phyloP scores from a whole-genome alignment of 768 basidiomycete genomes.

The Naganishia randhawae region DNA sequence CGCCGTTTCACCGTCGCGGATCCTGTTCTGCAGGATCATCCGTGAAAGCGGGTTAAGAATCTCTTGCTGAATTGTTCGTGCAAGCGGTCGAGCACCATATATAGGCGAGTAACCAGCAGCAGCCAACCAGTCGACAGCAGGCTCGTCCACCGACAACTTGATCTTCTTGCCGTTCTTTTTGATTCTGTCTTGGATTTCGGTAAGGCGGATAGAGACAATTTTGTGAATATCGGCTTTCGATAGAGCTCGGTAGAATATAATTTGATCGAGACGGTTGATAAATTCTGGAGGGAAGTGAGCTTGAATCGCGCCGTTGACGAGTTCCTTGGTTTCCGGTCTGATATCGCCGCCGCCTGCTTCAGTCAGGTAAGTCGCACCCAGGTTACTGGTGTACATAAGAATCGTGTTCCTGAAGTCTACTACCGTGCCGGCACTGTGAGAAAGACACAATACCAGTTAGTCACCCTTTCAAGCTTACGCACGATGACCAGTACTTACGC shows the following conservation, averaged over 20 bases:
- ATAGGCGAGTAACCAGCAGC: conserved; percentile 44
- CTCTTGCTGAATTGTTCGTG: conserved; percentile 85
- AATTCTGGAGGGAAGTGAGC: conserved; percentile 54
- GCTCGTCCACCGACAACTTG: conserved; percentile 68
- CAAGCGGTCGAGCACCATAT: conserved; percentile 89
- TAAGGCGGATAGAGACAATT: conserved; percentile 83
- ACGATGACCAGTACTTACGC: conserved; percentile 5
- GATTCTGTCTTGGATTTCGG: conserved; percentile 78
- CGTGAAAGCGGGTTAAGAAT: conserved; percentile 85
- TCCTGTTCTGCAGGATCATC: conserved; percentile 73
- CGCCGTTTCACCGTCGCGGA: conserved; percentile 76
- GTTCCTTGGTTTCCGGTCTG: conserved; percentile 42
- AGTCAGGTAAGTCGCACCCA: conserved; percentile 52
- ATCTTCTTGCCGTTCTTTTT: conserved; percentile 68
- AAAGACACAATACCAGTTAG: background rate
- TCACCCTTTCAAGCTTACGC: background rate
- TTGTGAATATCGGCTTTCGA: conserved; percentile 69
- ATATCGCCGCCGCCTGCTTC: conserved; percentile 51
- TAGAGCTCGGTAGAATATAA: conserved; percentile 66
- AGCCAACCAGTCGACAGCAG: conserved; percentile 59
- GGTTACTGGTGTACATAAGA: conserved; percentile 53
- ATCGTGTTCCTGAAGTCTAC: conserved; percentile 53
- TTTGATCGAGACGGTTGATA: conserved; percentile 49
- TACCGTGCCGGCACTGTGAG: conserved; percentile 31
- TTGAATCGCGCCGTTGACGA: conserved; percentile 51